Base-by-base conservation (phyloP, 179 eudicot genomes). In the Silene vulgaris region DNA sequence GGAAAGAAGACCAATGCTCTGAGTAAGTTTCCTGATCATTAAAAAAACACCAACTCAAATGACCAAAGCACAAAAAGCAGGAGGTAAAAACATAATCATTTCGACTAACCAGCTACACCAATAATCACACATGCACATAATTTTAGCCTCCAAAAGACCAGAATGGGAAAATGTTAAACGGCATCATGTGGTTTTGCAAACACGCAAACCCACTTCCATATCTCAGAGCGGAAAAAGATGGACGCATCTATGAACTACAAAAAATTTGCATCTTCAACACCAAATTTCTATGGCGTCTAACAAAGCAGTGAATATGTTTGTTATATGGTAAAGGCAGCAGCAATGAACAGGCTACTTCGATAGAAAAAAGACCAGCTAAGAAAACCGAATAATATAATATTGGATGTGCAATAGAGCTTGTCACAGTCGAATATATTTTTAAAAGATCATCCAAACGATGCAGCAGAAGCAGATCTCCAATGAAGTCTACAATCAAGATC, bases 1-100 rank as follows among this genome's bases (percentile, higher is more conserved):
- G 5, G 97, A 94, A 45, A 91, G 82, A 61, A 94, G 96, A 76
- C 98, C 98, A 50, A 91, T 83, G 83, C 98, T 94, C 76, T 88
- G 97, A 40, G 96, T 91, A 65, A 84, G 72, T 73, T 75, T 87
- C 88, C 97, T 94, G 91, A 54, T 48, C 75, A 84, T 54, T 56
- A 64, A 63, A 63, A 8, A 13, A 78, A 61, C 56, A 17, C n/a
- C 52, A 28, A 8, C 9, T 71, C 23, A 11, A 54, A 57, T 48
- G 65, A 68, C 19, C 5, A 23, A 12, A 20, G 37, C 73, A 23
- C 73, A 17, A 50, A 43, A 20, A 13, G 48, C 3, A 23, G n/a
- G n/a, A 48, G 62, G 37, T 50, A 26, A 28, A 71, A 23, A 50
- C 12, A 50, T 50, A 50, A 19, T 16, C 13, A 14, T 13, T 23